Evolutionary conservation across 1,284 basidiomycete species (phyloP).

Genomic region (Neolentinus lepideus): DNA sequence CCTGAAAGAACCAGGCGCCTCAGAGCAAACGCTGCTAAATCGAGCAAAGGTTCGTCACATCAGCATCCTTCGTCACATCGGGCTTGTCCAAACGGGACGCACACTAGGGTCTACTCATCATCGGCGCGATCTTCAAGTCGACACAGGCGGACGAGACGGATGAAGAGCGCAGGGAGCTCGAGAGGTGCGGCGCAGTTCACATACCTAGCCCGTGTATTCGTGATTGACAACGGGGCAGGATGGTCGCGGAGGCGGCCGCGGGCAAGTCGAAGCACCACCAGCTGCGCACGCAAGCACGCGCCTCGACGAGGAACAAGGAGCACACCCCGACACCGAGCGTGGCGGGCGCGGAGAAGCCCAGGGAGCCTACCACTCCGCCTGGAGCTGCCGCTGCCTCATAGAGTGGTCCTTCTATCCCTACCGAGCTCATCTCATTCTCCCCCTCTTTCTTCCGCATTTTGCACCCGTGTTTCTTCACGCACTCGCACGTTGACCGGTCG

Average conservation of each 20-base stretch:
- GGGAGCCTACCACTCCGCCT: not conserved
- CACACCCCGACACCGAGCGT: not conserved
- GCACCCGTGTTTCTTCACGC: not conserved
- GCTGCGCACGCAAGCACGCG: conserved; percentile 20
- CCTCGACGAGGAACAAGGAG: not conserved
- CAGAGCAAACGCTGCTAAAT: conserved; percentile 66
- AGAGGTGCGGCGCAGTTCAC: conserved; percentile 58
- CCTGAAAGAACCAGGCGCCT: conserved; percentile 66
- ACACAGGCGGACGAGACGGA: conserved; percentile 83
- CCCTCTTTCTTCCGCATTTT: not conserved
- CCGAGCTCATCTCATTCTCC: too few species aligned
- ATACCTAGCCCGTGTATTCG: too few species aligned
- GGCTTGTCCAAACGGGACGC: not conserved
- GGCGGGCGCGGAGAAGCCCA: not conserved
- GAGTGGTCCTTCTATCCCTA: too few species aligned
- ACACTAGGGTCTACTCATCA: conserved; percentile 67
- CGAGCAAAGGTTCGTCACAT: conserved; percentile 68
- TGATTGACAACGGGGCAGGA: too few species aligned
- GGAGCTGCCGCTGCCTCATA: not conserved
- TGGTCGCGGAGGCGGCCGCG: conserved; percentile 29
- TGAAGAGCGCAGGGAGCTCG: conserved; percentile 87
- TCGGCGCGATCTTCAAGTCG: conserved; percentile 83
- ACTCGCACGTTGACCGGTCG: too few species aligned
- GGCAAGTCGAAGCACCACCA: conserved; percentile 55
- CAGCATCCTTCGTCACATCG: too few species aligned